Conservation (phyloP, 2,329 filamentous ascomycete genomes). For the Phialophora verrucosa region DNA sequence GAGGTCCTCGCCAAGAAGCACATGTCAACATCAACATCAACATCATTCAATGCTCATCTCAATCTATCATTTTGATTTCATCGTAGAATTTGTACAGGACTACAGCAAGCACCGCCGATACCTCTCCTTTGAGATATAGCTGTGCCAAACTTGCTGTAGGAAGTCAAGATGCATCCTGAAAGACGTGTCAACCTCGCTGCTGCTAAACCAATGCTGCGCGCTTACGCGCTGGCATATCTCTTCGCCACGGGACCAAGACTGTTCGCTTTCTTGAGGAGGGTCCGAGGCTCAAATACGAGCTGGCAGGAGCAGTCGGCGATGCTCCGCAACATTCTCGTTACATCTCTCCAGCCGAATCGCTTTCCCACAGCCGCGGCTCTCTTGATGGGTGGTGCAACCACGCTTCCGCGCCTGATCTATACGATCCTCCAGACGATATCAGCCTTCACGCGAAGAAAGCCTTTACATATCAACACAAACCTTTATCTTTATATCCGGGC, state of each 20-base stretch:
- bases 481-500: slow-evolving; percentile 43
- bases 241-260: slow-evolving; percentile 55
- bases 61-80: not conserved
- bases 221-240: slow-evolving; percentile 57
- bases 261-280: slow-evolving; percentile 46
- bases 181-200: slow-evolving; percentile 14
- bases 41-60: not conserved
- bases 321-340: slow-evolving; percentile 34
- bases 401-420: slow-evolving; percentile 48
- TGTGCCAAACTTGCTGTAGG: not conserved
- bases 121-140: not conserved
- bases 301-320: slow-evolving; percentile 45
- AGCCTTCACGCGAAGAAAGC: slow-evolving; percentile 16
- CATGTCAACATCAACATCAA: slow-evolving; percentile 1
- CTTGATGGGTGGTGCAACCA: slow-evolving; percentile 58
- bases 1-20: not conserved
- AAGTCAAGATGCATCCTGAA: slow-evolving; percentile 12
- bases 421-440: slow-evolving; percentile 40
- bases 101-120: not conserved
- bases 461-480: slow-evolving; percentile 2
- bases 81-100: not conserved
- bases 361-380: slow-evolving; percentile 51
- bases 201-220: slow-evolving; percentile 47
- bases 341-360: slow-evolving; percentile 39
- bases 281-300: slow-evolving; percentile 44